phyloP scores from a whole-genome alignment of 1,139 yeast genomes.

The Candida pseudoviswanathii region DNA sequence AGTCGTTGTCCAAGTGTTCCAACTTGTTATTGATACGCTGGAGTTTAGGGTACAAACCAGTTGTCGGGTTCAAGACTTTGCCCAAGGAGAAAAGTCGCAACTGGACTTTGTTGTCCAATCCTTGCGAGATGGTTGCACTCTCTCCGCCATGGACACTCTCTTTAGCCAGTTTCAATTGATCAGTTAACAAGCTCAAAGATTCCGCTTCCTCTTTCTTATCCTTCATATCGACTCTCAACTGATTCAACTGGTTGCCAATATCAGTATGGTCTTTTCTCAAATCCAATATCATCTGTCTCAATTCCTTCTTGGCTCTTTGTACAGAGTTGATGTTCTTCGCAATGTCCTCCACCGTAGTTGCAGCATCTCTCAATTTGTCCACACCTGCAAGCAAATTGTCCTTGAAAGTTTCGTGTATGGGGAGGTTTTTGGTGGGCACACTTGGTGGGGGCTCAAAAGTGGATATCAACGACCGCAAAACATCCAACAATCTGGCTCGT shows the following conservation, averaged over 20 bases:
- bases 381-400: slow-evolving; percentile 33
- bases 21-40: slow-evolving; percentile 35
- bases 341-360: slow-evolving; percentile 45
- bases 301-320: slow-evolving; percentile 42
- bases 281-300: slow-evolving; percentile 42
- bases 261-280: slow-evolving; percentile 38
- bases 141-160: not conserved
- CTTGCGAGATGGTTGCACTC: not conserved
- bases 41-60: slow-evolving; percentile 41
- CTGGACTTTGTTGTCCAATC: slow-evolving; percentile 17
- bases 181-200: slow-evolving; percentile 21
- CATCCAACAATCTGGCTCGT: slow-evolving; percentile 28
- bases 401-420: slow-evolving; percentile 33
- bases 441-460: slow-evolving; percentile 26
- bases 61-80: slow-evolving; percentile 38
- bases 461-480: slow-evolving; percentile 33
- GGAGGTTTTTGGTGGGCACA: slow-evolving; percentile 22
- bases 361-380: slow-evolving; percentile 35
- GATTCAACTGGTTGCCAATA: slow-evolving; percentile 43
- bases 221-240: slow-evolving; percentile 34
- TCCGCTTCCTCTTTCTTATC: slow-evolving; percentile 26
- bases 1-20: slow-evolving; percentile 21
- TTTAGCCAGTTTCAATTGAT: slow-evolving; percentile 11
- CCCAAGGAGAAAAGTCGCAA: slow-evolving; percentile 19
- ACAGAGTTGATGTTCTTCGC: slow-evolving; percentile 36